These are phyloP conservation scores for Salicornia ramosissima DNA, from an alignment of 148 eudicot genomes.

Conservation along the genomic window DNA sequence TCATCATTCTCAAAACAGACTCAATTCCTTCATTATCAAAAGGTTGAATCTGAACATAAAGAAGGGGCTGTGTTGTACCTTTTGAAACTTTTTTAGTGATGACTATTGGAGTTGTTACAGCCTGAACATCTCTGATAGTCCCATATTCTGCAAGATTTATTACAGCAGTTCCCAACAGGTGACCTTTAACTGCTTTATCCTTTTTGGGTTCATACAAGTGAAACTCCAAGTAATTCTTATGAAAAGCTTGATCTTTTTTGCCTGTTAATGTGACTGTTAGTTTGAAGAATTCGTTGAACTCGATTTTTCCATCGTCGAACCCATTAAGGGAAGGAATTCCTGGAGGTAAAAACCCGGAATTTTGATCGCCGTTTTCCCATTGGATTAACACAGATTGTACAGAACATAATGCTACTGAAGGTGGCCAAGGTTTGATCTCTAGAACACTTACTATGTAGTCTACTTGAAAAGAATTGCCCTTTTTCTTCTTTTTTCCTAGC, in stretches of 20 bases:
- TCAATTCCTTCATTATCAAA: constrained; percentile 61
- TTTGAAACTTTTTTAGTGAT: constrained; percentile 54
- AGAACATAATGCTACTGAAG: constrained; percentile 64
- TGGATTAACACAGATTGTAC: constrained; percentile 69
- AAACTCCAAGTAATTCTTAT: constrained; percentile 72
- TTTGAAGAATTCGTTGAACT: constrained; percentile 60
- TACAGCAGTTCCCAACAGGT: constrained; percentile 60
- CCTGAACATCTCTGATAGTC: constrained; percentile 43
- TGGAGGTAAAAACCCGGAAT: constrained; percentile 56
- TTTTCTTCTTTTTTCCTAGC: constrained; percentile 73
- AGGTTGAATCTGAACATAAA: constrained; percentile 58
- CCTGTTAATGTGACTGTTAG: constrained; percentile 48
- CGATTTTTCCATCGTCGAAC: constrained; percentile 48
- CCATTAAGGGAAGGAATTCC: constrained; percentile 43
- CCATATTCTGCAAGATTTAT: constrained; percentile 77
- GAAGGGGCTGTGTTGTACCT: constrained; percentile 38
- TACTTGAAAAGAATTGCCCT: constrained; percentile 56
- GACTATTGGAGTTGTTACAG: constrained; percentile 41
- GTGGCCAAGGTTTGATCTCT: constrained; percentile 95
- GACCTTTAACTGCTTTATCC: constrained; percentile 66
- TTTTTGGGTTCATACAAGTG: constrained; percentile 66
- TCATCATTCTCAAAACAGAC: constrained; percentile 44
- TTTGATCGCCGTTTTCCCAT: constrained; percentile 82
- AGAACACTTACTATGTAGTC: constrained; percentile 67
- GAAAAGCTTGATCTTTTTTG: constrained; percentile 46